Percentiles rank a stretch among this genome's conserved stretches.
These are phyloP conservation scores for Aechmea fasciata DNA, from an alignment of 176 grass and related monocot genomes.

Conservation along the genomic window DNA sequence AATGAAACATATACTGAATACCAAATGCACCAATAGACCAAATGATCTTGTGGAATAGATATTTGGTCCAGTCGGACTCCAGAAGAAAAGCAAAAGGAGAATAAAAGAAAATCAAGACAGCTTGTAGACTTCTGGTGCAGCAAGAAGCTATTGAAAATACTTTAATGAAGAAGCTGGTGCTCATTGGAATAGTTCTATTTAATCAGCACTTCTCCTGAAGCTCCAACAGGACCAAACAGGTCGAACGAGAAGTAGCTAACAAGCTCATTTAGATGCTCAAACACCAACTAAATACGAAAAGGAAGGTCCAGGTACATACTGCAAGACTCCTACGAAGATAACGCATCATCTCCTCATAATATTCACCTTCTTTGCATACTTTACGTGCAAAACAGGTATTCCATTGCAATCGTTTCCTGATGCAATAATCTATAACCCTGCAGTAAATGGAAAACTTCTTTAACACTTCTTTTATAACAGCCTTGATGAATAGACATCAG, in stretches of 20 bases:
- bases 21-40: no score
- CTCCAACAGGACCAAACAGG: no score
- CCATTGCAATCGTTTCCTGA: conserved; percentile 80
- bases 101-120: no score
- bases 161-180: no score
- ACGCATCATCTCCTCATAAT: conserved; percentile 96
- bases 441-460: conserved; percentile 14
- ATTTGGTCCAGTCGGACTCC: no score
- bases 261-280: not conserved
- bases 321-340: conserved; percentile 82
- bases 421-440: conserved; percentile 76
- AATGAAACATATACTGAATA: no score
- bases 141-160: no score
- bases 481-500: conserved; percentile 1
- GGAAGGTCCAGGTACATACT: conserved; percentile 20
- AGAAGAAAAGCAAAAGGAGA: no score
- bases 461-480: not conserved
- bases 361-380: conserved; percentile 82
- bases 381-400: conserved; percentile 71
- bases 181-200: no score
- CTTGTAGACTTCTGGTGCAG: no score
- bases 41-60: no score
- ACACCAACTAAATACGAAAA: not conserved
- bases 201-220: no score
- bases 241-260: not conserved